Evolutionary conservation across 495 filamentous ascomycete species (phyloP), one percentile per base, ranked within the genome.

Genomic region (Massariosphaeria phaeospora): DNA sequence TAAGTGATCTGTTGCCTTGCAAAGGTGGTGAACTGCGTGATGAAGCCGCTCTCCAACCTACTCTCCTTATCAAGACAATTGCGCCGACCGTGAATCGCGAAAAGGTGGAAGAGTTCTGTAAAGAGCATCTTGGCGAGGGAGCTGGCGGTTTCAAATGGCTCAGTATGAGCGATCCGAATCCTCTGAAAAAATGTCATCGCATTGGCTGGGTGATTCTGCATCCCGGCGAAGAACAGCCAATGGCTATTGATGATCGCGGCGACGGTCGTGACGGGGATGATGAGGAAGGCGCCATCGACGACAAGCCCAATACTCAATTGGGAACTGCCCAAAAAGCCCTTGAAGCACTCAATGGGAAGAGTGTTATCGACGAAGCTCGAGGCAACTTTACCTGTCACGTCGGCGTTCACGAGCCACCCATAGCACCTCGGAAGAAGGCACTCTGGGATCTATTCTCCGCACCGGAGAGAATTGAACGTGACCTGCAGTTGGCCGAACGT

Each of bases 131-230:
- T 0, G 86, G 89, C 21, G 88, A 94, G 58, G 79, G 79, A 20
- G 83, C 90, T 55, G 89, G 91, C 48, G 89, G 91, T 0, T 91
- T 86, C 73, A 91, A 88, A 65, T 94, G 86, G 83, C 75, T 95
- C 8, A 95, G 89, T 48, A 77, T 97, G 35, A 95, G 89, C 66
- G 93, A 99, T 66, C 93, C 93, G 0, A 99, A 97, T 64, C 91
- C 94, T 0, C 82, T 85, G 53, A 99, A 99, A 72, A 86, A 94
- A 57, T 99, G 86, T 62, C 93, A 99, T 66, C 84, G 93, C 1
- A 99, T 99, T 74, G 93, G 94, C 18, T 99, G 91, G 91, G 89
- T 99, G 51, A 95, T 97, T 78, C 75, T 99, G 7, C 76, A 96
- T 66, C 86, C 89, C 34, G 80, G 83, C 11, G 73, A 82, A 1